Evolutionary conservation across 1,284 basidiomycete species (phyloP).

Genomic region (Moesziomyces sp.): DNA sequence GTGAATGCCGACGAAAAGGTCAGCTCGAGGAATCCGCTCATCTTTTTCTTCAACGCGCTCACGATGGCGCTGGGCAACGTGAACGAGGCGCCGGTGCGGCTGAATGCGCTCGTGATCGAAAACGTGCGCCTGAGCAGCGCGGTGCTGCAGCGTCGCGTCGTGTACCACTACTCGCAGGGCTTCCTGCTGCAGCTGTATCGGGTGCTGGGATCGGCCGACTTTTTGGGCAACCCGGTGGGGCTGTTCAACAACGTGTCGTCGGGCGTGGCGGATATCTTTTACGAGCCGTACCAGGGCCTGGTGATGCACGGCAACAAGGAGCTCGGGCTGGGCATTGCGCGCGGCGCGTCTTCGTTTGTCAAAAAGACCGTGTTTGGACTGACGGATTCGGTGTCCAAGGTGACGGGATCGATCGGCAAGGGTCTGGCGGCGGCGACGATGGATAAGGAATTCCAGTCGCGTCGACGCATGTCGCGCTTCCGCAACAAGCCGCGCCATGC

Average conservation of each 20-base stretch:
- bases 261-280: conserved; percentile 98
- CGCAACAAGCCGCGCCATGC: conserved; percentile 96
- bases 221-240: conserved; percentile 84
- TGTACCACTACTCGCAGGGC: conserved; percentile 94
- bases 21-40: conserved; percentile 79
- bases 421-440: conserved; percentile 96
- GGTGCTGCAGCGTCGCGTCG: conserved; percentile 84
- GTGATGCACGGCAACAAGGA: conserved; percentile 98
- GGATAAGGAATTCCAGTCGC: conserved; percentile 92
- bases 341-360: conserved; percentile 91
- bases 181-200: conserved; percentile 93
- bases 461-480: conserved; percentile 85
- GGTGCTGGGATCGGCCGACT: conserved; percentile 95
- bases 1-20: conserved; percentile 83
- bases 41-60: conserved; percentile 91
- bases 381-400: conserved; percentile 94
- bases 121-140: conserved; percentile 89
- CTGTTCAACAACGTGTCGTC: conserved; percentile 98
- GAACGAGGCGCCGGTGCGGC: conserved; percentile 93
- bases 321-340: conserved; percentile 94
- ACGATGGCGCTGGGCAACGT: conserved; percentile 98
- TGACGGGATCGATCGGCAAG: conserved; percentile 96
- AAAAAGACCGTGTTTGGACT: conserved; percentile 99
- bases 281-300: conserved; percentile 96
- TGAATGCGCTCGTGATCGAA: conserved; percentile 94